These are phyloP conservation scores for Tubosaeta sp. DNA, from an alignment of 768 basidiomycete genomes.

Conservation along the genomic window DNA sequence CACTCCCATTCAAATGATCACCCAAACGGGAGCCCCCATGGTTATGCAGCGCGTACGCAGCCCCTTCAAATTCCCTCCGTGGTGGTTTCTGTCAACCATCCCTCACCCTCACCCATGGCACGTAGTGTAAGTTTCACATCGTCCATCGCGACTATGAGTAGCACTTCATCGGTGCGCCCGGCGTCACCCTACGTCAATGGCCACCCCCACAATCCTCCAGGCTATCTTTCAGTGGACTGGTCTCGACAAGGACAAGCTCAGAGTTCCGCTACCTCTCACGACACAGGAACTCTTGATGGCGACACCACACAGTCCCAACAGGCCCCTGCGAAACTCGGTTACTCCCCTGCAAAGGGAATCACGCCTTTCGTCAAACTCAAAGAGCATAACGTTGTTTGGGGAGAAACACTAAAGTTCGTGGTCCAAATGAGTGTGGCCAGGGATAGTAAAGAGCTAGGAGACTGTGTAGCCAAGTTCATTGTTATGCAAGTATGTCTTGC, in stretches of 20 bases:
- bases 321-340: neutral
- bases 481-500: constrained; percentile 46
- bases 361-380: constrained; percentile 57
- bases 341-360: constrained; percentile 50
- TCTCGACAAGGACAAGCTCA: constrained; percentile 9
- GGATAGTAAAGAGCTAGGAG: constrained; percentile 43
- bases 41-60: neutral
- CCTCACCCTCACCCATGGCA: constrained; percentile 1
- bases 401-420: constrained; percentile 49
- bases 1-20: constrained; percentile 22
- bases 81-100: constrained; percentile 23
- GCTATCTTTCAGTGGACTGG: constrained; percentile 29
- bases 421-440: constrained; percentile 61
- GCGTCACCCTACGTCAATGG: constrained; percentile 4
- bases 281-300: neutral
- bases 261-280: neutral
- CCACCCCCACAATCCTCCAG: constrained; percentile 3
- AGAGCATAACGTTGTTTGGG: constrained; percentile 65
- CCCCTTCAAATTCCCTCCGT: constrained; percentile 22
- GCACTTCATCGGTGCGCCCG: constrained; percentile 18
- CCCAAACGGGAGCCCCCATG: neutral
- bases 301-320: neutral
- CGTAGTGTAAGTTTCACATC: constrained; percentile 23
- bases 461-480: constrained; percentile 59
- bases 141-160: constrained; percentile 20